phyloP scores from a whole-genome alignment of 768 basidiomycete genomes.

The Hydnomerulius pinastri region DNA sequence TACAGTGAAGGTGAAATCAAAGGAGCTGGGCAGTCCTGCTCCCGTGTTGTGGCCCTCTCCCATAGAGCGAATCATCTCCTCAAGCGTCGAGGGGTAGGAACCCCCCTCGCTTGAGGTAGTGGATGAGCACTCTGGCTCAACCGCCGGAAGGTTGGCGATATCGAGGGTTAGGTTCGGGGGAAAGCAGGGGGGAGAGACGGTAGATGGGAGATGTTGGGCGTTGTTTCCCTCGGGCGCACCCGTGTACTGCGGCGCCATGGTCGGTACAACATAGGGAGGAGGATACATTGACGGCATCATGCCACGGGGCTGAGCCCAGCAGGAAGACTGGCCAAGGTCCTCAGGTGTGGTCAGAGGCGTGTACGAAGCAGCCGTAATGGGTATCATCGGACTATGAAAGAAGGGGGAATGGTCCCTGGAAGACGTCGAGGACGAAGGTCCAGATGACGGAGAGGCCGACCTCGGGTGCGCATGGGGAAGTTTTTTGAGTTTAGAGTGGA shows the following conservation, averaged over 20 bases:
- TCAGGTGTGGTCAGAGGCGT: background rate
- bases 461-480: too few species aligned
- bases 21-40: background rate
- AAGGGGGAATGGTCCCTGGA: background rate
- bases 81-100: background rate
- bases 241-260: background rate
- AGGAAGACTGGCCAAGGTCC: background rate
- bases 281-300: background rate
- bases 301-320: background rate
- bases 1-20: conserved; percentile 2
- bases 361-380: background rate
- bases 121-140: background rate
- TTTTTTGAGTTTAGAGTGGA: too few species aligned
- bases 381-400: background rate
- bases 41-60: background rate
- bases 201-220: background rate
- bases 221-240: background rate
- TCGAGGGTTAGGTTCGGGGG: background rate
- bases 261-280: background rate
- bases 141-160: background rate
- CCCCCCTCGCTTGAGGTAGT: background rate
- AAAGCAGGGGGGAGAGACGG: background rate
- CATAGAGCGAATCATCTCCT: background rate
- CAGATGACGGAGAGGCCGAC: too few species aligned
- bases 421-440: background rate